Evolutionary conservation across 164 flowering plant genomes (phyloP), one percentile per base, ranked within the genome.

Genomic region (Umbellularia californica): DNA sequence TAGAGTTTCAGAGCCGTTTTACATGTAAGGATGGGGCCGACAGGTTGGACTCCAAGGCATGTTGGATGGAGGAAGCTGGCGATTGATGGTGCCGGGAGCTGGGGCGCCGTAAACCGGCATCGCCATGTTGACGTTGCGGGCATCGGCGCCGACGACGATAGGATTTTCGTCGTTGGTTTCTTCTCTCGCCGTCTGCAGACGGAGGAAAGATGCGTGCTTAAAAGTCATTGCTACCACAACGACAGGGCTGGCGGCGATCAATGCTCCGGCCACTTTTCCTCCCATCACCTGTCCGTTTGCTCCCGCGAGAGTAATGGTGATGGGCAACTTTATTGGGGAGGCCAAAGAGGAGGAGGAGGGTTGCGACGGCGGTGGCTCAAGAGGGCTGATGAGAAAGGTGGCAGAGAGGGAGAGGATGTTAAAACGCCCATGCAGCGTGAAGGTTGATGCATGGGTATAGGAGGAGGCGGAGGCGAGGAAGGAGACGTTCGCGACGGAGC

Each of bases 341-440:
- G 80, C 58, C 2, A 77, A 51, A 10, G 74, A 2, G 25, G 69
- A 2, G 25, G 69, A 28, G 28, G 68, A 41, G 60, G n/a, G n/a
- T 17, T 11, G 64, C 5, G 20, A 19, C 15, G 41, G 41, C 9
- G 15, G 28, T 47, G 24, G 58, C 7, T 17, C 4, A 12, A 27
- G 22, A 24, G 20, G 58, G 7, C 66, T 64, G 63, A 28, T 5
- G 70, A 71, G 58, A 47, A 77, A 79, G 5, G 87, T 78, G 3
- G 88, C 95, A 1, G 88, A 82, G 35, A 90, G 71, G 0, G 88
- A 83, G 15, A 89, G 77, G 15, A 90, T 78, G 68, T 83, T 73
- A 73, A 87, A 87, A 12, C 85, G 81, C 23, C 95, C 92, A 65
- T 81, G 90, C 20, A 90, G 83, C 0, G 86, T 77, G 60, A 89